A percentile compares a stretch with the other conserved stretches of the same genome.
Conservation (phyloP, 805 yeast species). For the Sungouiella blattae region DNA sequence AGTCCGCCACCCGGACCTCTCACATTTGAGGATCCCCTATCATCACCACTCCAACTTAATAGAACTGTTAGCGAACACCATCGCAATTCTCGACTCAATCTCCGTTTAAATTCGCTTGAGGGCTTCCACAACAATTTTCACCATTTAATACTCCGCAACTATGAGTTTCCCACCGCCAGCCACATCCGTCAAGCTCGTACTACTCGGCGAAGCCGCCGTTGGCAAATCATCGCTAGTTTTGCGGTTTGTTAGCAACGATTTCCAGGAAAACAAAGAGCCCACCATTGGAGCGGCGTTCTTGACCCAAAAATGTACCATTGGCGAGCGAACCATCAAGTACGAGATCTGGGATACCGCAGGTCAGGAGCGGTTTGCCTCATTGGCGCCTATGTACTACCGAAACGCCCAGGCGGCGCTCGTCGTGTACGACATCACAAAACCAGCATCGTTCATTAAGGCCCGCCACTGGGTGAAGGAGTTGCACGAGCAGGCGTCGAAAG, state of each 20-base stretch:
- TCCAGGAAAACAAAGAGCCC: constrained; percentile 70
- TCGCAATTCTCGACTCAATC: neutral
- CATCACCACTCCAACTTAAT: too few species aligned
- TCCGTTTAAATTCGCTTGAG: neutral
- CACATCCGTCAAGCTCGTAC: constrained; percentile 55
- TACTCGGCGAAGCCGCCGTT: constrained; percentile 79
- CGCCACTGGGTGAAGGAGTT: constrained; percentile 76
- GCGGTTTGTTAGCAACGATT: constrained; percentile 68
- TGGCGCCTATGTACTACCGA: constrained; percentile 82
- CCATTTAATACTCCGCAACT: neutral
- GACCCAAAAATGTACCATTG: constrained; percentile 60
- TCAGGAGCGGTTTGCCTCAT: constrained; percentile 71
- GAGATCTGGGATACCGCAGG: constrained; percentile 91
- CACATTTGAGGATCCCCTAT: too few species aligned
- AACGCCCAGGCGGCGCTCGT: constrained; percentile 78
- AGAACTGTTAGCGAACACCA: neutral
- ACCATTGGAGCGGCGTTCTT: constrained; percentile 85
- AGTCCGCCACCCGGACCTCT: too few species aligned
- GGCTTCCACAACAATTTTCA: neutral
- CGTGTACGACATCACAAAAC: constrained; percentile 71
- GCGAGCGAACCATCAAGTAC: constrained; percentile 57
- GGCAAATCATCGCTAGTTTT: constrained; percentile 72
- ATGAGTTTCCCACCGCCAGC: constrained; percentile 14
- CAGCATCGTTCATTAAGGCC: constrained; percentile 65
- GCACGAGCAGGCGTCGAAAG: constrained; percentile 73